A percentile compares a stretch with the other conserved stretches of the same genome.
Conservation (phyloP, 768 basidiomycete species). For the Suillus brevipes region DNA sequence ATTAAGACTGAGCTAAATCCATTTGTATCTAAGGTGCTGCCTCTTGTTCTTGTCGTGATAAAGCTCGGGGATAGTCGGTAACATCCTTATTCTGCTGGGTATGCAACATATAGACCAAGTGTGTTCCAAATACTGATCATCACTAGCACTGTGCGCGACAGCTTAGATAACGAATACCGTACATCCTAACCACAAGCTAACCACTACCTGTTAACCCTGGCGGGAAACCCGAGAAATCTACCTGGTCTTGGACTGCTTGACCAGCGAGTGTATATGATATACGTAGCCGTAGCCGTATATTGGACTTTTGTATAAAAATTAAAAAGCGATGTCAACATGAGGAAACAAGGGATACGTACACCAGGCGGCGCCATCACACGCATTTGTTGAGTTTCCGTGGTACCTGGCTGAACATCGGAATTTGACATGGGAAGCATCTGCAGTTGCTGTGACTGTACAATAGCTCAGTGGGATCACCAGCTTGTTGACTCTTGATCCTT, state of each 20-base stretch:
- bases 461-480: background rate
- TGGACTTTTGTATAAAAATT: constrained; percentile 50
- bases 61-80: background rate
- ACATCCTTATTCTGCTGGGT: background rate
- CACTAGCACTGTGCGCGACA: background rate
- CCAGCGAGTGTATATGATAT: constrained; percentile 76
- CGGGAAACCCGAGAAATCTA: constrained; percentile 92
- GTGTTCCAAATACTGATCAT: background rate
- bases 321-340: constrained; percentile 13
- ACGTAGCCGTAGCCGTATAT: constrained; percentile 80
- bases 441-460: constrained; percentile 84
- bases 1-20: background rate
- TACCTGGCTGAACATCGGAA: constrained; percentile 71
- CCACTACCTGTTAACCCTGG: constrained; percentile 58
- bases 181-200: constrained; percentile 11
- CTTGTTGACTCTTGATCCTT: constrained; percentile 13
- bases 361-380: constrained; percentile 85
- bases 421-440: constrained; percentile 99
- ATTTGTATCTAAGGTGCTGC: background rate
- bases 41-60: constrained; percentile 1
- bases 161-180: constrained; percentile 24
- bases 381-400: constrained; percentile 94
- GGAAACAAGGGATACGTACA: constrained; percentile 45
- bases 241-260: constrained; percentile 81
- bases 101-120: background rate